Evolutionary conservation across 129 eudicot species (phyloP), one percentile per base, ranked within the genome.

Genomic region (Glebionis coronaria): DNA sequence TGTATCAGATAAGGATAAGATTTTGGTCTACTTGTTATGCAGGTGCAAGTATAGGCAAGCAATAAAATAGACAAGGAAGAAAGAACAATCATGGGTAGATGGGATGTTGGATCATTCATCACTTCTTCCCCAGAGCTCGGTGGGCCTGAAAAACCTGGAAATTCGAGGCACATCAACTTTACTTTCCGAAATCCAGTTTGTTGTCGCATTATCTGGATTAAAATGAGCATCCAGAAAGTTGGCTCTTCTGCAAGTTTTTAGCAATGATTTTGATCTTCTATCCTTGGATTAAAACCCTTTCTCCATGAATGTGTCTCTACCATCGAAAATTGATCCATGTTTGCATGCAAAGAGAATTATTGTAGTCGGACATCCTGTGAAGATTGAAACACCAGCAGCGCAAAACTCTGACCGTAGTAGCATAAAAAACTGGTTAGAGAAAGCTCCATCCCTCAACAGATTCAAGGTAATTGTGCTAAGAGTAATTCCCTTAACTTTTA

Each of bases 31-130:
- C 56, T 69, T 35, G 38, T 2, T 28, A 35, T 68, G 71, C 73
- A 93, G 98, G 98, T 93, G 74, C 95, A 93, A 79, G 75, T 93
- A 69, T 88, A 95, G 96, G 91, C 88, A 50, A 86, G 98, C 83
- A 79, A 84, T 82, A 93, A 86, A 73, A 74, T 93, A 56, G 67
- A 87, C 59, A 88, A 84, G 76, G 95, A 82, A 75, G 96, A 93
- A 79, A 77, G 95, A 76, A 83, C 84, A 66, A 79, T 88, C 44
- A 72, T 85, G 63, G 98, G 98, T 50, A 93, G 86, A 77, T 93
- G 98, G 96, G 98, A 93, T 53, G 73, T 86, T n/a, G 68, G 78
- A 15, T 86, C 98, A 56, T 59, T 88, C 70, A 75, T 82, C 15
- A 52, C 68, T 45, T 81, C 98, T 57, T 88, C 88, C 71, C 82